Percentiles rank a stretch among this genome's conserved stretches.
These are phyloP conservation scores for Vitellaria paradoxa DNA, from an alignment of 179 eudicot species.

Conservation along the genomic window DNA sequence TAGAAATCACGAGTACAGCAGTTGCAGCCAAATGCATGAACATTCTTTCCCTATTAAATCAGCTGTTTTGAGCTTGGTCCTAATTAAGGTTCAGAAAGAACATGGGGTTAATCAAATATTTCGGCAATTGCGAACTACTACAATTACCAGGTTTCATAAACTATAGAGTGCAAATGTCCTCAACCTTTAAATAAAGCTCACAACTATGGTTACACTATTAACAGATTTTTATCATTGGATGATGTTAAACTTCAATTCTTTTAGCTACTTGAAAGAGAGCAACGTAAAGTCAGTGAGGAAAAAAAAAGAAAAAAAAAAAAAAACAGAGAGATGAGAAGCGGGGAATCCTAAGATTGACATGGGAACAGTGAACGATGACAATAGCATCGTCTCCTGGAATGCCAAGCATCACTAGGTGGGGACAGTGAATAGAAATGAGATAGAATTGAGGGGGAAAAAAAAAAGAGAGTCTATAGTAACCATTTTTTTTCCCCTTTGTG, in stretches of 20 bases:
- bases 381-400: constrained; percentile 31
- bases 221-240: neutral
- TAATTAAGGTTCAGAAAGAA: no score
- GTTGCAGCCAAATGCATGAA: no score
- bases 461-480: no score
- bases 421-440: constrained; percentile 22
- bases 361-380: constrained; percentile 35
- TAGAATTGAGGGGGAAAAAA: constrained; percentile 6
- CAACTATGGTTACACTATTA: neutral
- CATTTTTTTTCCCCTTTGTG: no score
- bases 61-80: neutral
- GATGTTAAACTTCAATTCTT: neutral
- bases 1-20: no score
- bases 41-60: neutral
- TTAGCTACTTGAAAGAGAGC: neutral
- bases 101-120: neutral
- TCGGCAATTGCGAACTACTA: neutral
- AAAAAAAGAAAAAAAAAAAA: neutral
- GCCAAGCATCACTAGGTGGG: constrained; percentile 50
- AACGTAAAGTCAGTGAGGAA: constrained; percentile 7
- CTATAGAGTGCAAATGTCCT: neutral
- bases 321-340: constrained; percentile 24
- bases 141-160: neutral
- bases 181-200: neutral
- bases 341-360: constrained; percentile 53